A percentile compares a stretch with the other conserved stretches of the same genome.
phyloP scores from a whole-genome alignment of 768 basidiomycete species.

The Mycena maculata region DNA sequence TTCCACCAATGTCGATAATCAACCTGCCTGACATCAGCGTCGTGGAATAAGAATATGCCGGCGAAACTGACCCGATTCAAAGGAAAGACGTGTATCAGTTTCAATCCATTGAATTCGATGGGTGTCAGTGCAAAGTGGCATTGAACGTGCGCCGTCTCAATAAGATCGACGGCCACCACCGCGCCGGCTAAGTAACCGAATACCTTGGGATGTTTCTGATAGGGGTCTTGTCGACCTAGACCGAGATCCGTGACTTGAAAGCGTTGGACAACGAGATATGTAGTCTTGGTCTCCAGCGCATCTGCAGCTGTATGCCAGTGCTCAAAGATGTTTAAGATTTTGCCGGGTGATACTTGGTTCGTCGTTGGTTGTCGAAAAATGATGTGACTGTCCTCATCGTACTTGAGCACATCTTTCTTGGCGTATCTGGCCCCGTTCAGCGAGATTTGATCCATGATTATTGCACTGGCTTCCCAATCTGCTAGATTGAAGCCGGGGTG shows the following conservation, averaged over 20 bases:
- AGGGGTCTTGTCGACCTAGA: not conserved
- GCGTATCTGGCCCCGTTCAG: slow-evolving; percentile 8
- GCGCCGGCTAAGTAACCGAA: not conserved
- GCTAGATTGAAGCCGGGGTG: not conserved
- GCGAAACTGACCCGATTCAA: no score
- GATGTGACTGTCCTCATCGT: slow-evolving; percentile 14
- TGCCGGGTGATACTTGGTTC: not conserved
- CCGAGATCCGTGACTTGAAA: not conserved
- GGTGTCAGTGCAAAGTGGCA: no score
- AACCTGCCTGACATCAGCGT: no score
- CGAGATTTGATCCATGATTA: slow-evolving; percentile 12
- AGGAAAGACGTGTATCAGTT: no score
- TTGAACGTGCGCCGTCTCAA: no score
- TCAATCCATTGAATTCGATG: no score
- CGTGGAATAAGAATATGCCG: no score
- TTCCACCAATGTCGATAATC: no score
- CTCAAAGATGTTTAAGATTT: slow-evolving; percentile 15
- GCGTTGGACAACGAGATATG: slow-evolving; percentile 1
- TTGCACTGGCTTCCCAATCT: slow-evolving; percentile 3
- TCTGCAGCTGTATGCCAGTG: not conserved
- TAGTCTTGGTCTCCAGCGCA: not conserved
- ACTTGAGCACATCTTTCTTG: not conserved
- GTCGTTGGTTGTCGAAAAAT: not conserved
- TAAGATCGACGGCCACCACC: no score
- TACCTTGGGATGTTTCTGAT: not conserved